Evolutionary conservation across 164 flowering plant genomes (phyloP).

Genomic region (Paratinospora sagittata): DNA sequence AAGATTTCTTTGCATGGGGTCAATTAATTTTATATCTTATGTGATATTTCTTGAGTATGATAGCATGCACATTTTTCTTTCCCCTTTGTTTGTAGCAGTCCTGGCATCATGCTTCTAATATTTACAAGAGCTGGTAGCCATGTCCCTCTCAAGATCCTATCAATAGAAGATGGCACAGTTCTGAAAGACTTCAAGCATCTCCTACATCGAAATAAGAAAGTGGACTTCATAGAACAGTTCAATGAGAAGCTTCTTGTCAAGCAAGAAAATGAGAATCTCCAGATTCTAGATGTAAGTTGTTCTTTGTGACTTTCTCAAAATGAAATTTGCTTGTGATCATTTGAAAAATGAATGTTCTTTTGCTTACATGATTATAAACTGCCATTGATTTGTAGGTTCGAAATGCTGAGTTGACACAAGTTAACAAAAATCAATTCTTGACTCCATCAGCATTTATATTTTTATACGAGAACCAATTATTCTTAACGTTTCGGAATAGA

Average conservation of each 20-base stretch:
- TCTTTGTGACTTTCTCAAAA: background rate
- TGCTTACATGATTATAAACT: background rate
- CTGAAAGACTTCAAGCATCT: slow-evolving; percentile 27
- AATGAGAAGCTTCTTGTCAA: slow-evolving; percentile 29
- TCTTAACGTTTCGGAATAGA: slow-evolving; percentile 81
- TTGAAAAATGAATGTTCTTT: background rate
- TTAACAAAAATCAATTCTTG: slow-evolving; percentile 82
- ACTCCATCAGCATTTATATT: slow-evolving; percentile 98
- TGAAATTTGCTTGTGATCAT: too few species aligned
- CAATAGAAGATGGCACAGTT: slow-evolving; percentile 30
- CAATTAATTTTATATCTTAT: background rate
- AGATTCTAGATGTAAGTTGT: slow-evolving; percentile 27
- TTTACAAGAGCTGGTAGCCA: slow-evolving; percentile 22
- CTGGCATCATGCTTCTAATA: slow-evolving; percentile 31
- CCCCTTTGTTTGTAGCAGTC: slow-evolving; percentile 15
- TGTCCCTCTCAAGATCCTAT: slow-evolving; percentile 29
- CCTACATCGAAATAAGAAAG: slow-evolving; percentile 31
- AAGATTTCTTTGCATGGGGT: too few species aligned
- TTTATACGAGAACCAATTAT: slow-evolving; percentile 90
- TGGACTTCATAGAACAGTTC: slow-evolving; percentile 30
- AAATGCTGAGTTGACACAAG: slow-evolving; percentile 70
- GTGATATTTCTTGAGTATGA: background rate
- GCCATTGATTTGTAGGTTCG: slow-evolving; percentile 51
- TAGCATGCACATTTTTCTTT: background rate
- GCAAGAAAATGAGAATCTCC: slow-evolving; percentile 31